Base-by-base conservation (phyloP, 2,329 filamentous ascomycete species). In the Aureobasidium pullulans region DNA sequence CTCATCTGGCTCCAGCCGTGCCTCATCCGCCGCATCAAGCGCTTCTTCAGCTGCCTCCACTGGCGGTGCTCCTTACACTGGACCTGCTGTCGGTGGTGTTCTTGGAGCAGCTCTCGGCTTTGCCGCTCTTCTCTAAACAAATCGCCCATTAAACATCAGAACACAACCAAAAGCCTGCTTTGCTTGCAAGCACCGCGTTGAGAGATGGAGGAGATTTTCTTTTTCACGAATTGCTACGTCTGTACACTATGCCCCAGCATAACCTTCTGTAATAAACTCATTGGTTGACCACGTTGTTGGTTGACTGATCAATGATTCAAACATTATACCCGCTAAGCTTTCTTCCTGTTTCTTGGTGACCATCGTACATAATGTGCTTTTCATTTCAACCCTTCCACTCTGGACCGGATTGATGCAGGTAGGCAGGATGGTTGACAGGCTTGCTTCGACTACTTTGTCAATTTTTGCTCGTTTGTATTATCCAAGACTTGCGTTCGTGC, bases 71-170 rank as follows among this genome's bases (percentile, higher is more conserved):
- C 40, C 57, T 23, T 32, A 39, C 47, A 39, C 49, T 16, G 43
- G 42, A n/a, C 58, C 46, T 16, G 56, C 54, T 39, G 53, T 58
- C 4, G 56, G 37, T 42, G 60, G 42, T 62, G 49, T 44, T 43
- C 34, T 54, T 13, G 57, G 42, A 60, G 60, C 60, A 19, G 56
- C 44, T 34, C 57, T 58, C 10, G 60, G 60, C 57, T 46, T 62
- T 42, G 60, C 60, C 32, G 60, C 60, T 8, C 37, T 62, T 42
- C 48, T 60, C 57, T 58, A 58, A 58, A 44, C 54, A 49, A 28
- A 13, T 36, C 34, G 6, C n/a, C n/a, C 15, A 9, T 13, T 7
- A 28, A 8, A 34, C n/a, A 28, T 16, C 52, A 10, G 23, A 37
- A 6, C 13, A 36, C 15, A 31, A 34, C 6, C n/a, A n/a, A 53